Conservation (phyloP, 208 protist species). For the Leptomonas seymouri region DNA sequence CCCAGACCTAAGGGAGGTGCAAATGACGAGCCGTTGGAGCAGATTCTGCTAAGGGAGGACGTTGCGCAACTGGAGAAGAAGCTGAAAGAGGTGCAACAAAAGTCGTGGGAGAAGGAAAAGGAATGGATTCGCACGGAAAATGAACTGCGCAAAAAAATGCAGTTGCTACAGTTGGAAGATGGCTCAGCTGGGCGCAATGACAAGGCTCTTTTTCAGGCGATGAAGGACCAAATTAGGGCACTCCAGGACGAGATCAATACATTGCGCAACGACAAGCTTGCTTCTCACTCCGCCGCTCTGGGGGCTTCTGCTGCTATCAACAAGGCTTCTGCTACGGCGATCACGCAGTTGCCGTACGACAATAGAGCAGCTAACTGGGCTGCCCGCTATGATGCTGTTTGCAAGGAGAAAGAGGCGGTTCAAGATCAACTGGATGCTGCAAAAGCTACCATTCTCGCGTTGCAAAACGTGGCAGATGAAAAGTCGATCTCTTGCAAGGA, state of each 20-base stretch:
- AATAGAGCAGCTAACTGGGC: slow-evolving; percentile 13
- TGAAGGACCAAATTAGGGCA: slow-evolving; percentile 63
- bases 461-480: slow-evolving; percentile 42
- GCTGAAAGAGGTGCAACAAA: slow-evolving; percentile 56
- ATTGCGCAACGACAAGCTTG: slow-evolving; percentile 20
- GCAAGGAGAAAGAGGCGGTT: slow-evolving; percentile 46
- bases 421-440: slow-evolving; percentile 46
- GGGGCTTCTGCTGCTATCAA: slow-evolving; percentile 4
- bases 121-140: slow-evolving; percentile 54
- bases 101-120: slow-evolving; percentile 66
- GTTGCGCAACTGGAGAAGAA: slow-evolving; percentile 72
- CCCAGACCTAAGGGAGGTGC: background rate
- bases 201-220: slow-evolving; percentile 58
- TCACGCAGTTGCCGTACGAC: background rate
- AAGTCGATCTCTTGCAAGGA: slow-evolving; percentile 54
- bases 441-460: slow-evolving; percentile 37
- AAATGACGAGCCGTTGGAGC: slow-evolving; percentile 40
- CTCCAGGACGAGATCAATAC: slow-evolving; percentile 32
- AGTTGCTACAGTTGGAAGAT: slow-evolving; percentile 30
- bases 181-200: slow-evolving; percentile 34
- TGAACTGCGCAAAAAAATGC: slow-evolving; percentile 42
- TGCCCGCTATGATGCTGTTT: slow-evolving; percentile 19
- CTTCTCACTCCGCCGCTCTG: slow-evolving; percentile 14
- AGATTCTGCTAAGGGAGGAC: slow-evolving; percentile 71
- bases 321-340: background rate